Base-by-base conservation (phyloP, 2,329 filamentous ascomycete species). In the Diplodia sapinea region DNA sequence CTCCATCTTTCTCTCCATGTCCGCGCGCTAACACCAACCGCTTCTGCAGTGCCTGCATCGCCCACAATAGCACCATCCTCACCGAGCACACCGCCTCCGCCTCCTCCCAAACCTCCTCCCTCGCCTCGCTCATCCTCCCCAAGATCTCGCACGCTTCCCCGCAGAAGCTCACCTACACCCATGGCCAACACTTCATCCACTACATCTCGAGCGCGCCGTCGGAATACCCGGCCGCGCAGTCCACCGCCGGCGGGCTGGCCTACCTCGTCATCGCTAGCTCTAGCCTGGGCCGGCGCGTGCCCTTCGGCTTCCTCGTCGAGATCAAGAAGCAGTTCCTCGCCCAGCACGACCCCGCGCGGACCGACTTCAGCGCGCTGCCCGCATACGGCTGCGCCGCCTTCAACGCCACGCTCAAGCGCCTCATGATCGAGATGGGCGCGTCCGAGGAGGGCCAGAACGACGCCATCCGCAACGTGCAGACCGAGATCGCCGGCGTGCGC, bases 151-250 rank as follows among this genome's bases (percentile, higher is more conserved):
- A 99, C 82, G 82, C 84, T 71, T 83, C 86, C 36, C 85, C 93
- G 0, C 89, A 96, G 76, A 97, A 97, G 81, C 88, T 96, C 72
- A 98, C 94, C 66, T 97, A 96, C 83, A 96, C 93, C 50, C 93
- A 97, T 80, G 91, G 93, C 81, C 85, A 89, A 69, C 89, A 96
- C 79, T 93, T 95, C 84, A 95, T 98, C 79, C 94, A 99, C 85
- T 97, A 96, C 84, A 91, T 98, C 76, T 88, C 94, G 75, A 91
- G 95, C 76, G 89, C 93, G 0, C 89, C 93, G 11, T 89, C 89
- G 3, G 87, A 87, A 73, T 87, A 89, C 75, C 82, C 82, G 67
- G 75, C 75, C 69, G 70, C 76, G 76, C 73, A 73, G 71, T 84
- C 84, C 61, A 87, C 89, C 8, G 89, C 91, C 62, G 92, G 92